A percentile compares a stretch with the other conserved stretches of the same genome.
phyloP scores from a whole-genome alignment of 179 eudicot species.

The Carnegiea gigantea region DNA sequence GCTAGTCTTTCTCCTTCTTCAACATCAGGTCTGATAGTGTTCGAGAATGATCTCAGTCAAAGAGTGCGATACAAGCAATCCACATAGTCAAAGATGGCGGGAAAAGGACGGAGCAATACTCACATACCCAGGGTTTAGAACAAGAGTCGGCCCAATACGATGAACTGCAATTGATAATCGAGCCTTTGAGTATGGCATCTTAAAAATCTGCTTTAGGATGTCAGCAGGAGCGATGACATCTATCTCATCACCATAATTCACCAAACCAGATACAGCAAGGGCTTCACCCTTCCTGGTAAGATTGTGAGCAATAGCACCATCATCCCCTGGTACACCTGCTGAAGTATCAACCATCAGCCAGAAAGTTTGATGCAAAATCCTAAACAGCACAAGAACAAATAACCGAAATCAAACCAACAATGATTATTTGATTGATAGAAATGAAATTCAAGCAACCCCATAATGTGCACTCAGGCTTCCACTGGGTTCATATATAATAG shows the following conservation, averaged over 20 bases:
- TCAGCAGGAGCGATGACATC: constrained; percentile 98
- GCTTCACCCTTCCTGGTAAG: constrained; percentile 86
- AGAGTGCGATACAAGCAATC: not conserved
- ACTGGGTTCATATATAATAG: not conserved
- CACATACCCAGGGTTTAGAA: constrained; percentile 83
- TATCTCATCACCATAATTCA: constrained; percentile 81
- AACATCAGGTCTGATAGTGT: constrained; percentile 70
- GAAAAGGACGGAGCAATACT: not conserved
- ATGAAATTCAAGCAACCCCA: constrained; percentile 1
- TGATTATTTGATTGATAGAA: not conserved
- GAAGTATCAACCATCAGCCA: constrained; percentile 23
- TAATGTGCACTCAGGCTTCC: not conserved
- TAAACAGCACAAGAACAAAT: not conserved
- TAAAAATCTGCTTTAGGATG: constrained; percentile 87
- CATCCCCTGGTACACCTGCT: constrained; percentile 73
- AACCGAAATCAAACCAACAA: not conserved
- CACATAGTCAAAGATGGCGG: not conserved
- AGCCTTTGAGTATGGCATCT: constrained; percentile 91
- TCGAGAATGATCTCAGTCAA: not conserved
- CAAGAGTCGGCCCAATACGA: constrained; percentile 83
- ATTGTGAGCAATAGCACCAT: constrained; percentile 52
- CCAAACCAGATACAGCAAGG: constrained; percentile 91
- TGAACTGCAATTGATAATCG: constrained; percentile 87
- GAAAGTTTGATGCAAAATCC: not conserved
- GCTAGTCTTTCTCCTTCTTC: constrained; percentile 91